Evolutionary conservation across 352 stramenopile genomes (phyloP).

Genomic region (Globisporangium takayamanum): DNA sequence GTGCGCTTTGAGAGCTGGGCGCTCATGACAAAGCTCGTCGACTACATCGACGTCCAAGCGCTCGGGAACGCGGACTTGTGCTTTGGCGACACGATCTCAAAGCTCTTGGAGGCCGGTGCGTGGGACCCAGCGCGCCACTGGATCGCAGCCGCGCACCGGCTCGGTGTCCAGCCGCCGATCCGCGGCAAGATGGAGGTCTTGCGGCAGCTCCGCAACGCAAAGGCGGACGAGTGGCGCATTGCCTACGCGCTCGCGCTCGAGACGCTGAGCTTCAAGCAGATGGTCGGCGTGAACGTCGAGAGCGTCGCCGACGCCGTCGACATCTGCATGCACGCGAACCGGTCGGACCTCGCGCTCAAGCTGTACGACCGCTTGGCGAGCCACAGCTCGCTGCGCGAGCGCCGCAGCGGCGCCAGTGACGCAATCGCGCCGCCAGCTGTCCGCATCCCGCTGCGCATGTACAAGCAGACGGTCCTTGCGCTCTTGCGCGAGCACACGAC

Average conservation of each 20-base stretch:
- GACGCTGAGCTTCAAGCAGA: conserved; percentile 62
- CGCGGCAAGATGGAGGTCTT: conserved; percentile 61
- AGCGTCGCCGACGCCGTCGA: conserved; percentile 65
- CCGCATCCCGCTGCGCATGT: conserved; percentile 52
- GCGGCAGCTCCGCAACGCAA: conserved; percentile 21
- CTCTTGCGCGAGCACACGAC: conserved; percentile 39
- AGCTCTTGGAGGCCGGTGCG: conserved; percentile 54
- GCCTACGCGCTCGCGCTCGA: conserved; percentile 65
- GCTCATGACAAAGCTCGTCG: conserved; percentile 37
- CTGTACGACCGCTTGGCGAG: conserved; percentile 45
- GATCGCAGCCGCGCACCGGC: conserved; percentile 39
- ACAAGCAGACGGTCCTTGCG: conserved; percentile 52
- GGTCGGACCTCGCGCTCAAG: conserved; percentile 43
- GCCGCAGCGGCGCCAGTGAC: neutral
- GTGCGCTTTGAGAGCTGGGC: conserved; percentile 59
- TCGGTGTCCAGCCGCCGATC: conserved; percentile 50
- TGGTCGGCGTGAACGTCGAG: conserved; percentile 58
- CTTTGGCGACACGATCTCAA: conserved; percentile 71
- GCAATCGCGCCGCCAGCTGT: neutral
- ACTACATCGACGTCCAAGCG: conserved; percentile 36
- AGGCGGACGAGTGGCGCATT: conserved; percentile 58
- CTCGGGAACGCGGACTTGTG: conserved; percentile 55
- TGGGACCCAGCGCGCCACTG: conserved; percentile 53
- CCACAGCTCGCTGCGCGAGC: conserved; percentile 36
- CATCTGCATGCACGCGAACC: conserved; percentile 45